Base-by-base conservation (phyloP, 257 asterid genomes). In the Solanum habrochaites region DNA sequence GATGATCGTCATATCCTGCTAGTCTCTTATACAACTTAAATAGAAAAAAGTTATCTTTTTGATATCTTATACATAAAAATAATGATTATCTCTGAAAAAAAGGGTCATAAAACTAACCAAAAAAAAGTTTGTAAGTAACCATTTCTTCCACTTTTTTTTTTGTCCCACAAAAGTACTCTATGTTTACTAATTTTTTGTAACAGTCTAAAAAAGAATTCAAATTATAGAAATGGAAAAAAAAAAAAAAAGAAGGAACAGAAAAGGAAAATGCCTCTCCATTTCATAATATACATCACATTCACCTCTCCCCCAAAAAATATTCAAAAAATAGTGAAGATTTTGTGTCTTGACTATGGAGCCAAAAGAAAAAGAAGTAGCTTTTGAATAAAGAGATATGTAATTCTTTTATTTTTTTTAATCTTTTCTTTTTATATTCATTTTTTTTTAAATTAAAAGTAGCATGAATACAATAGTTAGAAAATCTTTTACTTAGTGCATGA, bases 201-300 rank as follows among this genome's bases (percentile, higher is more conserved):
- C 13, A 58, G 27, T 58, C 2, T 86, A 49, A 70, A 66, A 69
- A 85, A 72, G 56, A 87, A 72, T 85, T 85, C 43, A 78, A 67
- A 85, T 82, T 25, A 73, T 20, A 40, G 21, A 16, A 58, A 13
- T 32, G 42, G 60, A 83, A n/a, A 69, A 58, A 37, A 86, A 37
- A 86, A 82, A 42, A 40, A 47, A 83, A 82, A 42, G 62, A 7
- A 29, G 8, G 15, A 25, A 40, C 64, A 20, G n/a, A 85, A 86
- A 69, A 62, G 70, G 86, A 8, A 40, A 87, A 11, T 43, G 83
- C 83, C 87, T 81, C 78, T 49, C 64, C 78, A 72, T 25, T 47
- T 88, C 70, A 62, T 85, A 83, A 86, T 86, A 70, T 88, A 88
- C 90, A 88, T 69, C 20, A 82, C 83, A 56, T 81, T 88, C 87